phyloP scores from a whole-genome alignment of 2,329 filamentous ascomycete species.

The Neofusicoccum sp. region DNA sequence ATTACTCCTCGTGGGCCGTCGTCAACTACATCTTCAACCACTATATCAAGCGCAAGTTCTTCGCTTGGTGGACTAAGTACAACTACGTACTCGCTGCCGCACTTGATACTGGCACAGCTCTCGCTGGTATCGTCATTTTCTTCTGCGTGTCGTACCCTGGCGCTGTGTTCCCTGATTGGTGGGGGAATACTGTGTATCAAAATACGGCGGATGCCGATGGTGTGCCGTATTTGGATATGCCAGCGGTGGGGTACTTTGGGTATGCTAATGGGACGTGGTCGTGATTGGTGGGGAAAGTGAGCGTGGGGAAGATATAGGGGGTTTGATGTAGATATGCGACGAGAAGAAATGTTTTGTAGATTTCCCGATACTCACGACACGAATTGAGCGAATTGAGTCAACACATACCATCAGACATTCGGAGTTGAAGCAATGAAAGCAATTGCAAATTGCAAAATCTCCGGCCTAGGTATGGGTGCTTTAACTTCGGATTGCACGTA shows the following conservation, averaged over 20 bases:
- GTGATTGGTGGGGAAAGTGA: background rate
- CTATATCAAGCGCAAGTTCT: conserved; percentile 45
- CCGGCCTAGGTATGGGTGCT: too few relatives aligned
- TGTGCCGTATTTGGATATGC: conserved; percentile 33
- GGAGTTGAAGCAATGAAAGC: too few relatives aligned
- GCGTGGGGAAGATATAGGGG: background rate
- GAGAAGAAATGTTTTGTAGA: background rate
- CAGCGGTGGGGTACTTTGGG: conserved; percentile 31
- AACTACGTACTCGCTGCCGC: conserved; percentile 57
- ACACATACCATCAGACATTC: too few relatives aligned
- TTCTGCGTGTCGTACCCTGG: conserved; percentile 18
- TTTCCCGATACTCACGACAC: too few relatives aligned
- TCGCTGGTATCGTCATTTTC: conserved; percentile 34
- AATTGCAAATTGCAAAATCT: too few relatives aligned
- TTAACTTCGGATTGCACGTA: too few relatives aligned
- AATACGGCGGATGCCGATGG: conserved; percentile 37
- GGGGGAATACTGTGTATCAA: conserved; percentile 36
- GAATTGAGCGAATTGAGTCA: too few relatives aligned
- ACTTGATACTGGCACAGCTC: conserved; percentile 36
- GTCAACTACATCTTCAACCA: conserved; percentile 69
- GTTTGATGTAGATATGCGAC: background rate
- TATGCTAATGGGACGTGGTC: conserved; percentile 11
- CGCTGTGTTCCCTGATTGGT: conserved; percentile 29
- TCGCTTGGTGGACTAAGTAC: conserved; percentile 71
- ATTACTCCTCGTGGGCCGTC: conserved; percentile 68